These are phyloP conservation scores for Pleurotus giganteus DNA, from an alignment of 768 basidiomycete species.

Conservation along the genomic window DNA sequence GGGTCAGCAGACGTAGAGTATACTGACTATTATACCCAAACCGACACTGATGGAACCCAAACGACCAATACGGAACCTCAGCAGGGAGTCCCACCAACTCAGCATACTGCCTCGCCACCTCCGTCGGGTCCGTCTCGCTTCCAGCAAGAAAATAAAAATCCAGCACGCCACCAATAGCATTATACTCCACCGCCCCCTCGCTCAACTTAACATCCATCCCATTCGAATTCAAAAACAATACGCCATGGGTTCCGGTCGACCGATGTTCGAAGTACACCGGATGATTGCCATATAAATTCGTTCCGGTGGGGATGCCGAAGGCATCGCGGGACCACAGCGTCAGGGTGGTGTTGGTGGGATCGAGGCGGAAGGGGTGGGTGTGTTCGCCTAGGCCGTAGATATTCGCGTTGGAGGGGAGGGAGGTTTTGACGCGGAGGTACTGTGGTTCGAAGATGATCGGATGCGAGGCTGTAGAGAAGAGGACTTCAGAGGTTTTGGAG, in stretches of 20 bases:
- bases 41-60: conserved; percentile 72
- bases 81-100: conserved; percentile 64
- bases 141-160: conserved; percentile 82
- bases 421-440: conserved; percentile 71
- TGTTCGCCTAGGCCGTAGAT: conserved; percentile 82
- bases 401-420: conserved; percentile 57
- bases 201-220: conserved; percentile 78
- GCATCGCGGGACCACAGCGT: conserved; percentile 70
- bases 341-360: conserved; percentile 41
- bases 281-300: conserved; percentile 72
- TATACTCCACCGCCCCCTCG: conserved; percentile 62
- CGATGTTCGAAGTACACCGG: conserved; percentile 75
- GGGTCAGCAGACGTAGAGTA: neutral
- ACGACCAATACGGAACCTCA: conserved; percentile 73
- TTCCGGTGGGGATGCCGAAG: conserved; percentile 51
- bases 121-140: conserved; percentile 52
- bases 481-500: conserved; percentile 44
- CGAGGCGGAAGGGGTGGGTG: conserved; percentile 61
- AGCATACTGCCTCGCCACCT: conserved; percentile 67
- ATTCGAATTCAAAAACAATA: conserved; percentile 66
- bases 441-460: conserved; percentile 75
- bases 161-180: conserved; percentile 72
- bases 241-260: conserved; percentile 62
- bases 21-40: conserved; percentile 60
- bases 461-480: conserved; percentile 61